A percentile compares a stretch with the other conserved stretches of the same genome.
These are phyloP conservation scores for Halenospora varia DNA, from an alignment of 495 filamentous ascomycete species.

Conservation along the genomic window DNA sequence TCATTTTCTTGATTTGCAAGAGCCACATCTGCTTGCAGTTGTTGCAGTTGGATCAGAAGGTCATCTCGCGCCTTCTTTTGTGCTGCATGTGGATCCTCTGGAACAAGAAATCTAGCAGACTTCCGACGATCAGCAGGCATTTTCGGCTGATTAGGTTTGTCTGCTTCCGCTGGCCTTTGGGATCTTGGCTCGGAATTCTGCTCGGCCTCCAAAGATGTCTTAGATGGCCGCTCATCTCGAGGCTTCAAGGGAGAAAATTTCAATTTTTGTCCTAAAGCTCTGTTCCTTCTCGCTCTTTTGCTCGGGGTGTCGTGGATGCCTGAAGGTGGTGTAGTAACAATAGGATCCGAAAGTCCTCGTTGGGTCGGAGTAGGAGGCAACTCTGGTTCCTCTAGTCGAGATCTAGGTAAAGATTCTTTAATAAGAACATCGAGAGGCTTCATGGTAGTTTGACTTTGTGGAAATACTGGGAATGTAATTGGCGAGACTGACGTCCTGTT, in stretches of 20 bases:
- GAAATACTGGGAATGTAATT: background rate
- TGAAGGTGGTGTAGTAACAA: conserved; percentile 43
- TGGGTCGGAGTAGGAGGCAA: conserved; percentile 68
- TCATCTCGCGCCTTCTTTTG: conserved; percentile 20
- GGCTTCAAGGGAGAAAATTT: conserved; percentile 38
- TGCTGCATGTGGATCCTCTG: conserved; percentile 19
- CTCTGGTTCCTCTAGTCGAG: conserved; percentile 48
- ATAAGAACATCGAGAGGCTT: background rate
- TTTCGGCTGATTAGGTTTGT: background rate
- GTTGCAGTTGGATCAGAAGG: conserved; percentile 21
- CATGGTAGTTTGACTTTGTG: background rate
- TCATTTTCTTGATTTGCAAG: conserved; percentile 26
- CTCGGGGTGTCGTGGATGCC: conserved; percentile 52
- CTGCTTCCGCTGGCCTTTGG: background rate
- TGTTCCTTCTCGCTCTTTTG: conserved; percentile 35
- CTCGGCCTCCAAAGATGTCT: background rate
- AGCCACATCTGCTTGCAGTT: conserved; percentile 25
- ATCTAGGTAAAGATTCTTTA: background rate
- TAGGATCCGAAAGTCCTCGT: conserved; percentile 49
- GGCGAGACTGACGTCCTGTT: too few relatives aligned
- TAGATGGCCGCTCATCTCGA: conserved; percentile 12
- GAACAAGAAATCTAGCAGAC: conserved; percentile 19
- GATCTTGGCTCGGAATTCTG: background rate
- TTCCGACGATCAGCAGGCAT: conserved; percentile 14
- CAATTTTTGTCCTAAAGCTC: conserved; percentile 33